These are phyloP conservation scores for Aureobasidium sp. DNA, from an alignment of 2,329 filamentous ascomycete species.

Conservation along the genomic window DNA sequence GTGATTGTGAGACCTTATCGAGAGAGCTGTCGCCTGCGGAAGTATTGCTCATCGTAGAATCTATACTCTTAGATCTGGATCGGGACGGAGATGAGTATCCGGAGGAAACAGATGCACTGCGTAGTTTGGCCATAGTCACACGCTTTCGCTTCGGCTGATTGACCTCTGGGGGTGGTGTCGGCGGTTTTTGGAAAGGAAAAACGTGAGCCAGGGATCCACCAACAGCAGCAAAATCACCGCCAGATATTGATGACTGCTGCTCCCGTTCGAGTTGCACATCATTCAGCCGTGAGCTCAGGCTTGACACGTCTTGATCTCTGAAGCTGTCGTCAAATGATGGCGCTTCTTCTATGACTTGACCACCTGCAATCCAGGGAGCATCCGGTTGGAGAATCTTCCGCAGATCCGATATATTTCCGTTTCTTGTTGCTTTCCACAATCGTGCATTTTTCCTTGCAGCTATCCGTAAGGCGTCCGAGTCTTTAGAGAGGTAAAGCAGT, in stretches of 20 bases:
- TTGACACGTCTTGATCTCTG: not conserved
- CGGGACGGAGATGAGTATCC: constrained; percentile 63
- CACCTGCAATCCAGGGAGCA: constrained; percentile 3
- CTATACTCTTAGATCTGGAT: constrained; percentile 71
- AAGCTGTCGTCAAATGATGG: not conserved
- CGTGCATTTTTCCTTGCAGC: constrained; percentile 80
- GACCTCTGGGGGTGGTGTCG: constrained; percentile 38
- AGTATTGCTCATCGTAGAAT: constrained; percentile 55
- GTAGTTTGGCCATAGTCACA: constrained; percentile 69
- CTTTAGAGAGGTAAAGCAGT: constrained; percentile 74
- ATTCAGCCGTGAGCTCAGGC: not conserved
- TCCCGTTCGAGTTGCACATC: constrained; percentile 8
- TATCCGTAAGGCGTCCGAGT: constrained; percentile 72
- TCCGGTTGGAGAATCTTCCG: constrained; percentile 71
- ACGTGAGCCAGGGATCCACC: constrained; percentile 63
- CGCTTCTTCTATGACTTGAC: constrained; percentile 14
- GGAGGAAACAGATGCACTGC: constrained; percentile 82
- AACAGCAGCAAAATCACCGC: constrained; percentile 27
- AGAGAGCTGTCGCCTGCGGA: constrained; percentile 65
- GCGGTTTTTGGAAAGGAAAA: constrained; percentile 75
- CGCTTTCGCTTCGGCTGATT: constrained; percentile 55
- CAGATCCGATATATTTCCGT: constrained; percentile 69
- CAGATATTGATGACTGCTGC: not conserved
- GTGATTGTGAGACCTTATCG: constrained; percentile 66
- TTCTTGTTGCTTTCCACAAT: constrained; percentile 77